Conservation (phyloP, 2,329 filamentous ascomycete genomes). For the Boeremia exigua region DNA sequence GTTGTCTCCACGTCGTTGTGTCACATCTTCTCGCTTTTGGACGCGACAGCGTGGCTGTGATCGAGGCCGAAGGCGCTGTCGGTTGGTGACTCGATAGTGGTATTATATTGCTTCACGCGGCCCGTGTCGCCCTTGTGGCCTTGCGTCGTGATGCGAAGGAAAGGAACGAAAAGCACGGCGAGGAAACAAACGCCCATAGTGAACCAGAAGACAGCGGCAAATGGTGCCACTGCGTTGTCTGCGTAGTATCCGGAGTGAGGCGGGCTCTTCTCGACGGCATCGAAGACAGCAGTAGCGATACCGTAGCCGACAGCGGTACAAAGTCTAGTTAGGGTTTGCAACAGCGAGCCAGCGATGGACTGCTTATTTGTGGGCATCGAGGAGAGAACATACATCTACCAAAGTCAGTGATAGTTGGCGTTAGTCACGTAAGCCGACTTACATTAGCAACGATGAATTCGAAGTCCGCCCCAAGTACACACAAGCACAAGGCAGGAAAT, state of each 20-base stretch:
- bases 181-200: constrained; percentile 53
- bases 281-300: constrained; percentile 67
- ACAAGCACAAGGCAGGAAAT: constrained; percentile 66
- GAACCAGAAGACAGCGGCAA: constrained; percentile 60
- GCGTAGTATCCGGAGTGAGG: constrained; percentile 49
- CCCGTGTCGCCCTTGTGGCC: constrained; percentile 49
- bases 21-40: not conserved
- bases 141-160: constrained; percentile 62
- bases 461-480: constrained; percentile 71
- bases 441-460: constrained; percentile 74
- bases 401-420: not conserved
- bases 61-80: constrained; percentile 5
- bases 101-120: constrained; percentile 13
- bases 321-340: constrained; percentile 70
- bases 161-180: constrained; percentile 57
- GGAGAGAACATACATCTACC: constrained; percentile 72
- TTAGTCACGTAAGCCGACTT: constrained; percentile 29
- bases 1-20: not conserved
- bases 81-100: not conserved
- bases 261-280: constrained; percentile 48
- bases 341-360: constrained; percentile 70
- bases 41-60: constrained; percentile 7
- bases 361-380: constrained; percentile 68
- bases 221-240: constrained; percentile 56
- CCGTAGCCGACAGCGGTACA: constrained; percentile 66